Percentiles rank a stretch among this genome's conserved stretches.
These are phyloP conservation scores for Parachaetomium inaequale DNA, from an alignment of 495 filamentous ascomycete genomes.

Conservation along the genomic window DNA sequence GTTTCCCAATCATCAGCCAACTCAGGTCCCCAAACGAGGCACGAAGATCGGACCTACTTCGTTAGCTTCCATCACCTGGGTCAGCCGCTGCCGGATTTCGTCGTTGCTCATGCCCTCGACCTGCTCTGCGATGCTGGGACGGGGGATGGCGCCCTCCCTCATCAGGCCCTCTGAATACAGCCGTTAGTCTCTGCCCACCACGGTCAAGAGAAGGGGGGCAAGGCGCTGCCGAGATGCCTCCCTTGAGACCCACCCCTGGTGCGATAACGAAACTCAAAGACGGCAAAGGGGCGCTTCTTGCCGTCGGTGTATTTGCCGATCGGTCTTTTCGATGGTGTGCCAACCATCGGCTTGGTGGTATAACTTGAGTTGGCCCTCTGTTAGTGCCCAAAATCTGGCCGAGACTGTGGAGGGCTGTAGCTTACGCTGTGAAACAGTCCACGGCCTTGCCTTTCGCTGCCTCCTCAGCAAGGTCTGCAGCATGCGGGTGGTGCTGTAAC, in stretches of 20 bases:
- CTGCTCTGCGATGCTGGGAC: not conserved
- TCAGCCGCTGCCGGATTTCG: slow-evolving; percentile 3
- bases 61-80: not conserved
- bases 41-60: no score
- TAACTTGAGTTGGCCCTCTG: not conserved
- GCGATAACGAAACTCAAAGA: slow-evolving; percentile 24
- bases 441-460: not conserved
- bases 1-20: not conserved
- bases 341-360: not conserved
- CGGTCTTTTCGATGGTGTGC: not conserved
- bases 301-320: not conserved
- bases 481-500: not conserved
- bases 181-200: not conserved
- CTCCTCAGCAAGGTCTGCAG: not conserved
- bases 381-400: not conserved
- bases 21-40: no score
- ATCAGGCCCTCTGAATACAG: slow-evolving; percentile 12
- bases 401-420: not conserved
- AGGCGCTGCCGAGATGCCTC: no score
- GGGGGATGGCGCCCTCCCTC: slow-evolving; percentile 5
- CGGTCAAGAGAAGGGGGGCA: no score
- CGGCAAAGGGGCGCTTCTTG: slow-evolving; percentile 10
- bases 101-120: not conserved
- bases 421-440: not conserved
- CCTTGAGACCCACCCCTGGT: slow-evolving; percentile 13